Conservation (phyloP, 2,329 filamentous ascomycete genomes). For the Tolypocladium tropicale region DNA sequence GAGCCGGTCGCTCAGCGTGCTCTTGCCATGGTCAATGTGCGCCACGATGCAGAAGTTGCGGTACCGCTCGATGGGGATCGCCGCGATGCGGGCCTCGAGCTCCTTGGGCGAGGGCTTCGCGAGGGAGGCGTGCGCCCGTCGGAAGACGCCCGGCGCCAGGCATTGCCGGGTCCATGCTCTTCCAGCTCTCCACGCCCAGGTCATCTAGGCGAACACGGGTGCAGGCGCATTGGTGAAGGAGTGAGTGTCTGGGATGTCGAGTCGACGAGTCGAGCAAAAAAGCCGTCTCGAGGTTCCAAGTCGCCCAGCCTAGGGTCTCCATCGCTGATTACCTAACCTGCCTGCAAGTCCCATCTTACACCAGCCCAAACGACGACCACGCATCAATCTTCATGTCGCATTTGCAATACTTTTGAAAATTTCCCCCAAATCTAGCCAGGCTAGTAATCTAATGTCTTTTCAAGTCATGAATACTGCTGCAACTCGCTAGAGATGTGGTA, state of each 20-base stretch:
- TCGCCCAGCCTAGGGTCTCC: not conserved
- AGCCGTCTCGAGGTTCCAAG: not conserved
- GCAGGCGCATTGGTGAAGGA: slow-evolving; percentile 4
- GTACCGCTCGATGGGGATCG: slow-evolving; percentile 68
- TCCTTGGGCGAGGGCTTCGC: slow-evolving; percentile 21
- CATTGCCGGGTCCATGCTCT: slow-evolving; percentile 27
- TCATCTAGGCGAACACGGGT: slow-evolving; percentile 20
- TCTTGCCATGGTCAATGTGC: slow-evolving; percentile 98
- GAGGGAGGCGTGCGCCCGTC: slow-evolving; percentile 6
- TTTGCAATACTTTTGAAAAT: not conserved
- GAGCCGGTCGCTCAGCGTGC: slow-evolving; percentile 83
- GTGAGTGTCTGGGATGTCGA: not conserved
- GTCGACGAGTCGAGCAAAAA: slow-evolving; percentile 1
- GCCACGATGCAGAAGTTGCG: slow-evolving; percentile 98
- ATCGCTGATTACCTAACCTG: not conserved
- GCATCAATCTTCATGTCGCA: not conserved
- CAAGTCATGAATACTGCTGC: not conserved
- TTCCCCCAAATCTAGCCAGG: not conserved
- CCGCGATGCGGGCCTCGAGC: slow-evolving; percentile 47
- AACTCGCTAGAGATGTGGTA: not conserved
- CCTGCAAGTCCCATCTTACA: no score
- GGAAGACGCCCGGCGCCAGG: slow-evolving; percentile 7
- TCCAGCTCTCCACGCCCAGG: slow-evolving; percentile 24
- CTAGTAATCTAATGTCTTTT: not conserved
- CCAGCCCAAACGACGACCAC: not conserved